A percentile compares a stretch with the other conserved stretches of the same genome.
Conservation (phyloP, 2,329 filamentous ascomycete species). For the Grosmannia clavigera region DNA sequence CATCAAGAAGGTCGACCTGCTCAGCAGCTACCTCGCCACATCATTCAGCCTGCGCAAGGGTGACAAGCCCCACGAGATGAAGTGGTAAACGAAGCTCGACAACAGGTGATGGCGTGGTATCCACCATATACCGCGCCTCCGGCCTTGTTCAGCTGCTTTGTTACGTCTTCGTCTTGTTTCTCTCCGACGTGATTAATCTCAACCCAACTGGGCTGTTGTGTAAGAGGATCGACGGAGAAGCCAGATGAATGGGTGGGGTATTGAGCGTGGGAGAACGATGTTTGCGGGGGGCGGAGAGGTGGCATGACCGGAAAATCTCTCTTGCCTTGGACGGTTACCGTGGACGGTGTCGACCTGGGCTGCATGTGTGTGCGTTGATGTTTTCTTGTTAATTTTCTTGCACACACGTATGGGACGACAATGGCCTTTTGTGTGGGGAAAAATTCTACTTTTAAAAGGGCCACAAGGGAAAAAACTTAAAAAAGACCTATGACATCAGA, state of each 20-base stretch:
- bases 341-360: background rate
- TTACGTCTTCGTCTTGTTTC: background rate
- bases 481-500: constrained; percentile 3
- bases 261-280: background rate
- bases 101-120: background rate
- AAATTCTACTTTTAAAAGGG: background rate
- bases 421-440: constrained; percentile 1
- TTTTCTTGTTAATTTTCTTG: constrained; percentile 4
- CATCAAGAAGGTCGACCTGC: constrained; percentile 97
- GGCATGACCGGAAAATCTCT: background rate
- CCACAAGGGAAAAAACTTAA: constrained; percentile 2
- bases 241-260: background rate
- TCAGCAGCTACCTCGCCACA: constrained; percentile 85
- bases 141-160: background rate
- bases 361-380: constrained; percentile 6
- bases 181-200: constrained; percentile 2
- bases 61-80: constrained; percentile 99
- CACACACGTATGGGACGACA: constrained; percentile 3
- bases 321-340: background rate
- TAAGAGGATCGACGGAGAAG: constrained; percentile 5
- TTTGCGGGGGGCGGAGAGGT: background rate
- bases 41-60: constrained; percentile 98
- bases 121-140: background rate
- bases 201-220: background rate
- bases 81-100: constrained; percentile 59